Evolutionary conservation across 768 basidiomycete species (phyloP), one percentile per base, ranked within the genome.

Genomic region (Omphalotus guepiniiformis): DNA sequence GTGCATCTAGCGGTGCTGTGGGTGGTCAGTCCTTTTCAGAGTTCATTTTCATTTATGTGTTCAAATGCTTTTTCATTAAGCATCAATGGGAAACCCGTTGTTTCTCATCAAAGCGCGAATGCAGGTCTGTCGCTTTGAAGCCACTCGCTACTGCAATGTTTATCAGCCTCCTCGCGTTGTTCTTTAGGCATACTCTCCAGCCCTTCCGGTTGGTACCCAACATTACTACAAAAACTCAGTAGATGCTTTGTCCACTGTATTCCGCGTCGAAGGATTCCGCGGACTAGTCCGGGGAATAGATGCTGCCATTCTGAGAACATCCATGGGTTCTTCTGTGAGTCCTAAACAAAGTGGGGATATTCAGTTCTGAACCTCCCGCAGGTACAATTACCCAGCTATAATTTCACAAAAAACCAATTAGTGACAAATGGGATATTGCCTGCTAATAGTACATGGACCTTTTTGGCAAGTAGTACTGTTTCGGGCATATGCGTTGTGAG

Each of bases 101-200:
- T 99, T 96, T 68, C 72, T 99, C 48, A 82, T 99, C 61, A 99
- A 99, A 69, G 96, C 96, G 4, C 82, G 96, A 37, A 97, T 99
- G 88, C 96, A 99, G 76, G 87, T 85, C 15, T 40, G 65, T 49
- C 39, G n/a, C 21, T 30, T 32, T 26, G 13, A n/a, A 18, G 11
- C 29, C 12, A 36, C 28, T 28, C 50, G 35, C 53, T 37, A 18
- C 22, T 39, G n/a, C 11, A 22, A 29, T 16, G 45, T 28, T 42
- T 25, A 39, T 45, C 22, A 37, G 43, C 32, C 39, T 42, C 26
- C 2, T 9, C 18, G 28, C 29, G 15, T 38, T 37, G 37, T 25
- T 42, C 26, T 4, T 21, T 48, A 89, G 85, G 96, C 96, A 23
- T 99, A 93, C 68, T 98, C 94, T 1, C 93, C 95, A 6, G 81